Evolutionary conservation across 306 rosid species (phyloP).

Genomic region (Begonia peltatifolia): DNA sequence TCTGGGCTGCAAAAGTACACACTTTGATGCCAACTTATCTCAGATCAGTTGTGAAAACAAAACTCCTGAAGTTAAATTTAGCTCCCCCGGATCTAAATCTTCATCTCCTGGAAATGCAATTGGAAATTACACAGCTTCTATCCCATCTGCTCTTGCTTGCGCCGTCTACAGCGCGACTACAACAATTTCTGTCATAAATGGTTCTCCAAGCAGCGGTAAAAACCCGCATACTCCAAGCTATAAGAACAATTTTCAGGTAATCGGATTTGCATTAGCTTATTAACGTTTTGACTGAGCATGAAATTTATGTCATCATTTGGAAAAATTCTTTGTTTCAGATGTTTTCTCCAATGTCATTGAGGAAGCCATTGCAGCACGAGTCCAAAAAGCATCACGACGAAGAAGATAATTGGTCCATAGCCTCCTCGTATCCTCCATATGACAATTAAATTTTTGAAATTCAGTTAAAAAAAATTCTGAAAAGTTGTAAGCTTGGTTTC

Average conservation of each 20-base stretch:
- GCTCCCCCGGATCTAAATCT: slow-evolving; percentile 32
- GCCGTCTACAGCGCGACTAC: slow-evolving; percentile 29
- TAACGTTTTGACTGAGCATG: background rate
- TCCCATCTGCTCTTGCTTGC: background rate
- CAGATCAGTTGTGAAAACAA: slow-evolving; percentile 35
- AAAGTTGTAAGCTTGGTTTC: background rate
- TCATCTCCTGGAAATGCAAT: slow-evolving; percentile 22
- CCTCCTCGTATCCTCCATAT: slow-evolving; percentile 87
- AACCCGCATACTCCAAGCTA: slow-evolving; percentile 41
- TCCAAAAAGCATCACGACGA: slow-evolving; percentile 59
- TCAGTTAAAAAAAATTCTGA: too few relatives aligned
- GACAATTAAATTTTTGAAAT: background rate
- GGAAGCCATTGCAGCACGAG: slow-evolving; percentile 30
- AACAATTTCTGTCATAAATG: slow-evolving; percentile 10
- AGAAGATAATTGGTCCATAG: slow-evolving; percentile 66
- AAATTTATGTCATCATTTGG: background rate
- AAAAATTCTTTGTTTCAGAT: background rate
- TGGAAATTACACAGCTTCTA: slow-evolving; percentile 28
- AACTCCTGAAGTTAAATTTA: slow-evolving; percentile 22
- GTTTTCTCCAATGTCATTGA: slow-evolving; percentile 43
- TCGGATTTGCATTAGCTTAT: slow-evolving; percentile 2
- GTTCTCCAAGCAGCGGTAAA: slow-evolving; percentile 28
- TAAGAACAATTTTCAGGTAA: slow-evolving; percentile 44
- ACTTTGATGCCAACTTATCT: slow-evolving; percentile 21
- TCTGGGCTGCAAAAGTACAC: slow-evolving; percentile 32